Evolutionary conservation across 306 rosid genomes (phyloP), one percentile per base, ranked within the genome.

Genomic region (Arachis stenosperma): DNA sequence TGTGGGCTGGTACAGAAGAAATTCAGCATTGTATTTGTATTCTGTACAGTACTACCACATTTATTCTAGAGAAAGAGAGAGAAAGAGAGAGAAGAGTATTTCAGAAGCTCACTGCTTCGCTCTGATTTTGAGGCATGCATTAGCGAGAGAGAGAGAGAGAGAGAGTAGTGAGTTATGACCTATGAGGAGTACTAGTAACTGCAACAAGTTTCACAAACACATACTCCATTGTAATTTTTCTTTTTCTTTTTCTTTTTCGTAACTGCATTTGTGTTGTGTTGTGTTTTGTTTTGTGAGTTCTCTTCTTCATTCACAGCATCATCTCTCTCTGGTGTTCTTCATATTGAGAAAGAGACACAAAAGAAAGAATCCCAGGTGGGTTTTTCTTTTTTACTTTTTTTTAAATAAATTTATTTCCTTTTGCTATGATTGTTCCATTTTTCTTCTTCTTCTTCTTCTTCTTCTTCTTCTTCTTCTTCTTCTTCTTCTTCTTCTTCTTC

Each of bases 91-190:
- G 79, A 57, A 75, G 80, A 90, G 92, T 88, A 79, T 88, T 84
- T 84, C 88, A 90, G 89, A 92, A 90, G 95, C 91, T 92, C 90
- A 80, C 84, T 86, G 90, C 78, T 87, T 86, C 84, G 87, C 96
- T 92, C 96, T 92, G 96, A 92, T 89, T 91, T 91, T 92, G 97
- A 92, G 96, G 96, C 84, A 84, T 67, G 85, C 76, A 58, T 33
- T 33, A 33, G 37, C 3, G 67, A 33, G 61, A 68, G 70, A 65
- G 78, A 70, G 70, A 65, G 78, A 70, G 70, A 70, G 14, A 60
- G 62, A 36, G 61, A 71, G 76, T 55, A 74, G n/a, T 61, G 67
- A 67, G 71, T 33, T 33, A 33, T 33, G 37, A 33, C 37, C 37
- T 33, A 33, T n/a, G 73, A 75, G 9, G 82, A 77, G 96, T 84